These are phyloP conservation scores for Dipodascus geniculatus DNA, from an alignment of 805 yeast species.

Conservation along the genomic window DNA sequence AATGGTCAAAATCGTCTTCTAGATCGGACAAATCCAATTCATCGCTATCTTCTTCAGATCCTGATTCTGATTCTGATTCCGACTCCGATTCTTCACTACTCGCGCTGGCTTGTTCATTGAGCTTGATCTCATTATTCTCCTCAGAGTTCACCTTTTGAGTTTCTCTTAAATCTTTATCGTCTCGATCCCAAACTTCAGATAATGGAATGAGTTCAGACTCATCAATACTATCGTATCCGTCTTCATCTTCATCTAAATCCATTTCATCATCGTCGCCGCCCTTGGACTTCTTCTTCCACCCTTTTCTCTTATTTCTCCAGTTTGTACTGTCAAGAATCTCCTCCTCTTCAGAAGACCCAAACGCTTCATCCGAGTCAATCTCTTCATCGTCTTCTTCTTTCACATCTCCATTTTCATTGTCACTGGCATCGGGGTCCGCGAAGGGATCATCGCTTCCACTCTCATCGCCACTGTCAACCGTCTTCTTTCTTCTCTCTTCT, in stretches of 20 bases:
- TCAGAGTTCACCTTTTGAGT: conserved; percentile 2
- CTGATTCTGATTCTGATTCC: conserved; percentile 16
- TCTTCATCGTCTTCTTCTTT: conserved; percentile 30
- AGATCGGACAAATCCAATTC: conserved; percentile 19
- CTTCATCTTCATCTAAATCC: conserved; percentile 47
- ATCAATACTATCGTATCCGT: conserved; percentile 62
- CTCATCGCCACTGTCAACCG: conserved; percentile 26
- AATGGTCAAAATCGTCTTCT: conserved; percentile 35
- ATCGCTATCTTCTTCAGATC: conserved; percentile 15
- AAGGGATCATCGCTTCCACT: conserved; percentile 17
- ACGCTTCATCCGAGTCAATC: conserved; percentile 77
- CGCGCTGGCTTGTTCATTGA: conserved; percentile 3
- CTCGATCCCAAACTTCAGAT: conserved; percentile 85
- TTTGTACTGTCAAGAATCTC: conserved; percentile 25
- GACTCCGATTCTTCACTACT: conserved; percentile 3
- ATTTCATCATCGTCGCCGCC: conserved; percentile 46
- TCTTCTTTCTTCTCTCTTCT: conserved; percentile 26
- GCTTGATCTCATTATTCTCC: conserved; percentile 5
- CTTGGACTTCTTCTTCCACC: neutral
- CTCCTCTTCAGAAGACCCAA: conserved; percentile 50
- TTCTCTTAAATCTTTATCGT: conserved; percentile 36
- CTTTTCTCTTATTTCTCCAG: neutral
- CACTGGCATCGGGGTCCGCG: neutral
- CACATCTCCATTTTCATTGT: conserved; percentile 22
- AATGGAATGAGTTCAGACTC: conserved; percentile 64